These are phyloP conservation scores for Massarina eburnea DNA, from an alignment of 2,329 filamentous ascomycete genomes.

Conservation along the genomic window DNA sequence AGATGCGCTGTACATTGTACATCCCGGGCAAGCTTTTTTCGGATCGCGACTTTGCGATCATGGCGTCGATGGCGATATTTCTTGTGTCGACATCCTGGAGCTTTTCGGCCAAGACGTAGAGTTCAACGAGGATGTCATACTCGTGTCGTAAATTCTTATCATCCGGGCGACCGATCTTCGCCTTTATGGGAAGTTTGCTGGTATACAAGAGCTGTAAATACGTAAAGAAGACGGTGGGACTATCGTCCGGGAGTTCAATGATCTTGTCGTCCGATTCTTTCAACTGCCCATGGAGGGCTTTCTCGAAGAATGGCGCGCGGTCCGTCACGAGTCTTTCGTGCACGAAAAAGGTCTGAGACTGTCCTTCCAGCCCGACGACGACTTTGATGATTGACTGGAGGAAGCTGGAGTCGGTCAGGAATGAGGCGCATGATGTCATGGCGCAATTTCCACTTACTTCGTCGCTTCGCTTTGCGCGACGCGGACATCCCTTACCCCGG, in stretches of 20 bases:
- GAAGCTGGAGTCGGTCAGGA: neutral
- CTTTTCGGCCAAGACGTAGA: constrained; percentile 6
- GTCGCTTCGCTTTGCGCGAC: neutral
- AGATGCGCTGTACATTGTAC: neutral
- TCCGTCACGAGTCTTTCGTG: neutral
- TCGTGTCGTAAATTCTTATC: neutral
- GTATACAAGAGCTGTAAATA: constrained; percentile 7
- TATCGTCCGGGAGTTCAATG: constrained; percentile 3
- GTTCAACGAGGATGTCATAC: neutral
- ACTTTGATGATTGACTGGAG: neutral
- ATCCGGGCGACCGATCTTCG: neutral
- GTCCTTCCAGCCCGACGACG: neutral
- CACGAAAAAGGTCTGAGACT: neutral
- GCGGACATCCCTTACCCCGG: neutral
- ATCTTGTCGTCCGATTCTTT: neutral
- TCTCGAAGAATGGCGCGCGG: constrained; percentile 1
- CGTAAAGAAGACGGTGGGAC: neutral
- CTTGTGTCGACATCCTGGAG: constrained; percentile 3
- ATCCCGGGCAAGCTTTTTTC: neutral
- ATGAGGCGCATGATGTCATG: neutral
- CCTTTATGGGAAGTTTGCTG: neutral
- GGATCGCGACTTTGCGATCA: neutral
- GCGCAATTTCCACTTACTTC: neutral
- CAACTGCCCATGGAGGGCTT: constrained; percentile 4
- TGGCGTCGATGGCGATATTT: neutral